Percentiles rank a stretch among this genome's conserved stretches.
These are phyloP conservation scores for Coemansia sp. DNA, from an alignment of 192 early-diverging fungal genomes.

Conservation along the genomic window DNA sequence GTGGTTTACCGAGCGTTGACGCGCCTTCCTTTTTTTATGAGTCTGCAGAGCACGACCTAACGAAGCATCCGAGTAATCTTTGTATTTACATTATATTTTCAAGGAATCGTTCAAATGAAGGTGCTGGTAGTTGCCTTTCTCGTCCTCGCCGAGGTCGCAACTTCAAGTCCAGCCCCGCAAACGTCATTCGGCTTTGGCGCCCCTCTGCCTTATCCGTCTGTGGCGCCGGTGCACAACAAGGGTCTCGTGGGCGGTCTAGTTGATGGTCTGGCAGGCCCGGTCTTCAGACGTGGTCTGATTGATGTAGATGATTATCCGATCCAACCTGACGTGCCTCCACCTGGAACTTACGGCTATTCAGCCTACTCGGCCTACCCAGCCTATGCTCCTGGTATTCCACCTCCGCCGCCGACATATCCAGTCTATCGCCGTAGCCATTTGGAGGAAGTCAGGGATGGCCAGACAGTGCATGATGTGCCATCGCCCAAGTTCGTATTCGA, in stretches of 20 bases:
- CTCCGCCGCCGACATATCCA: conserved; percentile 3
- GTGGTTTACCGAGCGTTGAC: no score
- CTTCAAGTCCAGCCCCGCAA: conserved; percentile 30
- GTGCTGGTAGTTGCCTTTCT: conserved; percentile 46
- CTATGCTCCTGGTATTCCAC: conserved; percentile 24
- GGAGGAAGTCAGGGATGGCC: not conserved
- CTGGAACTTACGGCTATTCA: conserved; percentile 37
- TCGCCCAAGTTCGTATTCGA: conserved; percentile 2
- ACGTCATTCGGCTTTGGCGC: conserved; percentile 9
- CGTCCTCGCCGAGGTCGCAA: conserved; percentile 45
- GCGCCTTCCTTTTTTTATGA: no score
- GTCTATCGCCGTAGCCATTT: conserved; percentile 9
- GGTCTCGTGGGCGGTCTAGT: conserved; percentile 46
- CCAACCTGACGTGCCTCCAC: conserved; percentile 30
- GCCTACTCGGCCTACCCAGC: conserved; percentile 25
- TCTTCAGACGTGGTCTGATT: conserved; percentile 48
- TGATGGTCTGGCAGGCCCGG: conserved; percentile 19
- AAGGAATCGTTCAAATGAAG: conserved; percentile 20
- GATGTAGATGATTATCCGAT: conserved; percentile 32
- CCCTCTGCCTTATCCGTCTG: conserved; percentile 28
- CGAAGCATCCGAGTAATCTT: no score
- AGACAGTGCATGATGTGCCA: not conserved
- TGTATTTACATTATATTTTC: no score
- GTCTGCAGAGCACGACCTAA: no score
- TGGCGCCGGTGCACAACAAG: conserved; percentile 41